Percentiles rank a stretch among this genome's conserved stretches.
Evolutionary conservation across 169 alveolate species (phyloP).

Genomic region (Eimeria praecox): DNA sequence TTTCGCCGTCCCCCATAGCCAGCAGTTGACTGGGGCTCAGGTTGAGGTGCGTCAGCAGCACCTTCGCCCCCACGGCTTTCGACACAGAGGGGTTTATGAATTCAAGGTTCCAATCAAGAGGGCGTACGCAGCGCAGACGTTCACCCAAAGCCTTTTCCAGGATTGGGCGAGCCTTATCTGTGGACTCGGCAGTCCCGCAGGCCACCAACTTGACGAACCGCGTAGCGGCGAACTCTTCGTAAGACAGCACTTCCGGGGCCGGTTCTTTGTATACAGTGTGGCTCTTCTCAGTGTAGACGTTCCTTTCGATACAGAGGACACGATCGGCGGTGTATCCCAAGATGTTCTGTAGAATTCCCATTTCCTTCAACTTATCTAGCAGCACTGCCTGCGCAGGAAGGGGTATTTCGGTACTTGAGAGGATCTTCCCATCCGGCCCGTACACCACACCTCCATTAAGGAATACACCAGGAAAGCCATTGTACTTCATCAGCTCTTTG

Average conservation of each 20-base stretch:
- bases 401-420: slow-evolving; percentile 72
- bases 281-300: slow-evolving; percentile 77
- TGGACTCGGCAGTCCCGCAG: slow-evolving; percentile 82
- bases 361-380: slow-evolving; percentile 76
- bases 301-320: slow-evolving; percentile 75
- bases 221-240: slow-evolving; percentile 22
- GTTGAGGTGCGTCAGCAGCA: slow-evolving; percentile 83
- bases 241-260: slow-evolving; percentile 33
- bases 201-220: slow-evolving; percentile 80
- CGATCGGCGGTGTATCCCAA: slow-evolving; percentile 81
- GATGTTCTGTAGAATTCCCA: slow-evolving; percentile 67
- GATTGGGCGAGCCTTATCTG: slow-evolving; percentile 78
- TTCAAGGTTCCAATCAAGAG: slow-evolving; percentile 85
- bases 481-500: slow-evolving; percentile 56
- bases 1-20: slow-evolving; percentile 91
- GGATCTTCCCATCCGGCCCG: slow-evolving; percentile 81
- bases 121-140: slow-evolving; percentile 85
- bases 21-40: slow-evolving; percentile 84
- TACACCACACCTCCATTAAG: slow-evolving; percentile 85
- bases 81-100: slow-evolving; percentile 84
- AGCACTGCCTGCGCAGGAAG: slow-evolving; percentile 73
- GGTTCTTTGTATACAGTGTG: slow-evolving; percentile 74
- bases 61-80: slow-evolving; percentile 88
- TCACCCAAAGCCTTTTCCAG: slow-evolving; percentile 83
- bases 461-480: slow-evolving; percentile 84